Conservation (phyloP, 345 rosid species). For the Populus pruinosa region DNA sequence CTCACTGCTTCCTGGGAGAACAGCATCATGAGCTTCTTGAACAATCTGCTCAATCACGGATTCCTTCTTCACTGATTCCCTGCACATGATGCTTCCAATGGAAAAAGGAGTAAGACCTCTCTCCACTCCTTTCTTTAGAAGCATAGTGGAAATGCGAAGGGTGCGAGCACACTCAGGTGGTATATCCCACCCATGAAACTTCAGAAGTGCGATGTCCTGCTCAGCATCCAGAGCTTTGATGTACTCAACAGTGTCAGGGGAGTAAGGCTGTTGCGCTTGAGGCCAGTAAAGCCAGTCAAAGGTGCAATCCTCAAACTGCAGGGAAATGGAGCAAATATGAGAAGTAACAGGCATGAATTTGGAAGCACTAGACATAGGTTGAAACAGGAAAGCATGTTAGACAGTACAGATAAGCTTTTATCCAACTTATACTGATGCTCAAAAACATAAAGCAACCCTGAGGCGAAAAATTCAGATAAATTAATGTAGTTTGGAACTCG, state of each 20-base stretch:
- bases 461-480: background rate
- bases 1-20: constrained; percentile 52
- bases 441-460: background rate
- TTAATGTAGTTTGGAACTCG: background rate
- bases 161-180: constrained; percentile 45
- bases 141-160: constrained; percentile 69
- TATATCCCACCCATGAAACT: constrained; percentile 69
- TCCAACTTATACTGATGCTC: background rate
- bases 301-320: constrained; percentile 89
- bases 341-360: background rate
- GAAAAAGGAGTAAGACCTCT: constrained; percentile 66
- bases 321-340: constrained; percentile 4
- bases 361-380: background rate
- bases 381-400: background rate
- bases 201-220: constrained; percentile 62
- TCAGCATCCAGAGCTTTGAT: constrained; percentile 57
- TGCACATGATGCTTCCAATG: constrained; percentile 77
- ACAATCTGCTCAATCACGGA: constrained; percentile 68
- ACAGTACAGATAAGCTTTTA: background rate
- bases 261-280: constrained; percentile 68
- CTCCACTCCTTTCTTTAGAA: constrained; percentile 69
- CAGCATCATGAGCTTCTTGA: constrained; percentile 50
- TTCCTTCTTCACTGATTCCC: constrained; percentile 51
- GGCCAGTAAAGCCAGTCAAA: constrained; percentile 97
- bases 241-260: constrained; percentile 51